A percentile compares a stretch with the other conserved stretches of the same genome.
Conservation (phyloP, 768 basidiomycete species). For the Suillus plorans region DNA sequence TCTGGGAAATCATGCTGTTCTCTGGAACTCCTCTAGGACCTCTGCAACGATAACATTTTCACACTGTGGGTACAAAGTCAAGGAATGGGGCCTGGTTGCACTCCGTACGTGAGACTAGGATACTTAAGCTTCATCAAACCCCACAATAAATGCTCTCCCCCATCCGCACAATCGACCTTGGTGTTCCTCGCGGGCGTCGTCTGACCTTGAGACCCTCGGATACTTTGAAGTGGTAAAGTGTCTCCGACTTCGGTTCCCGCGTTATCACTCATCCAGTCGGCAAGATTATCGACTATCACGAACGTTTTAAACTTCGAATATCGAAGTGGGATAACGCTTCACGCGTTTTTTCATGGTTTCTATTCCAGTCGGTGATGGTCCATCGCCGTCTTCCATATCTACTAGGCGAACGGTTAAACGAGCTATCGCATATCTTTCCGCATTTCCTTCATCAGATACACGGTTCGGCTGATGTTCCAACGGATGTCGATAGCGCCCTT, state of each 20-base stretch:
- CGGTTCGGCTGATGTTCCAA: neutral
- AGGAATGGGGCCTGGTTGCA: neutral
- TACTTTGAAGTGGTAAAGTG: neutral
- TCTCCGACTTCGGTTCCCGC: neutral
- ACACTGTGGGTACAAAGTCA: neutral
- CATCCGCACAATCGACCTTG: neutral
- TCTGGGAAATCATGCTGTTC: neutral
- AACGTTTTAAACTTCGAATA: no score
- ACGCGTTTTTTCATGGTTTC: neutral
- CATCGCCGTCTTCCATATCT: neutral
- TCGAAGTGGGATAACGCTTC: neutral
- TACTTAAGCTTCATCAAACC: neutral
- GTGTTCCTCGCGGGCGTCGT: neutral
- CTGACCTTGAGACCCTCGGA: neutral
- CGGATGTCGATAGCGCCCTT: neutral
- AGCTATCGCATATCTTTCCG: neutral
- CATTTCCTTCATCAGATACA: neutral
- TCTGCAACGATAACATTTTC: neutral
- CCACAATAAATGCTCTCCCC: neutral
- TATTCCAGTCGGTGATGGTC: neutral
- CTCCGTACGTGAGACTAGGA: neutral
- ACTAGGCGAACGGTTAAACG: neutral
- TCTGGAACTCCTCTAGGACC: no score
- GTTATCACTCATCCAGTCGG: neutral
- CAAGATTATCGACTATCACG: neutral